Evolutionary conservation across 192 early-diverging fungal genomes (phyloP).

Genomic region (Pecoramyces ruminantium): DNA sequence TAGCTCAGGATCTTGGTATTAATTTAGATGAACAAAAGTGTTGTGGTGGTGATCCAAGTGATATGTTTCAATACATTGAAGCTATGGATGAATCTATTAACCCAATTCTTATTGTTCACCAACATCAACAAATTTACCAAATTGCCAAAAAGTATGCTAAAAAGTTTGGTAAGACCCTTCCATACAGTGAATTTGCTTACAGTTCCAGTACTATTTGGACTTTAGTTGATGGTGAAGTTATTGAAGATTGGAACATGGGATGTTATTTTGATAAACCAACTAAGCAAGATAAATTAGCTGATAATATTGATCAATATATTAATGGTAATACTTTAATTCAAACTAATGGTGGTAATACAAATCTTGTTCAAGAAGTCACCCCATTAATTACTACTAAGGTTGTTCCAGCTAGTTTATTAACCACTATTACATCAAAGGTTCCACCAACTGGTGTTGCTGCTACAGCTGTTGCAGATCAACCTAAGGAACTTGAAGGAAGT

Average conservation of each 20-base stretch:
- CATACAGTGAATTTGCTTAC: not conserved
- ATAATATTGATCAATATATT: not conserved
- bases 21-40: not conserved
- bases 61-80: not conserved
- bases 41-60: not conserved
- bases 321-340: not conserved
- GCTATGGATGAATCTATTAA: not conserved
- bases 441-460: not conserved
- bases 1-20: not conserved
- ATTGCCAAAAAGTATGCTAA: not conserved
- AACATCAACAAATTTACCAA: not conserved
- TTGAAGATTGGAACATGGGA: not conserved
- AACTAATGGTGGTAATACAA: not conserved
- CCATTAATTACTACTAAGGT: not conserved
- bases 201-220: not conserved
- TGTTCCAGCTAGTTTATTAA: not conserved
- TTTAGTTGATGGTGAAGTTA: not conserved
- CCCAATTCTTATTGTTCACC: not conserved
- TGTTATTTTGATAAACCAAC: not conserved
- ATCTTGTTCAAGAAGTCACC: not conserved
- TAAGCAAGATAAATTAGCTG: not conserved
- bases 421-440: not conserved
- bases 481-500: no score
- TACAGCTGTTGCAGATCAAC: not conserved
- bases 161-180: not conserved